Percentiles rank a stretch among this genome's conserved stretches.
Evolutionary conservation across 805 yeast species (phyloP).

Genomic region (Saccharomycopsis sp.): DNA sequence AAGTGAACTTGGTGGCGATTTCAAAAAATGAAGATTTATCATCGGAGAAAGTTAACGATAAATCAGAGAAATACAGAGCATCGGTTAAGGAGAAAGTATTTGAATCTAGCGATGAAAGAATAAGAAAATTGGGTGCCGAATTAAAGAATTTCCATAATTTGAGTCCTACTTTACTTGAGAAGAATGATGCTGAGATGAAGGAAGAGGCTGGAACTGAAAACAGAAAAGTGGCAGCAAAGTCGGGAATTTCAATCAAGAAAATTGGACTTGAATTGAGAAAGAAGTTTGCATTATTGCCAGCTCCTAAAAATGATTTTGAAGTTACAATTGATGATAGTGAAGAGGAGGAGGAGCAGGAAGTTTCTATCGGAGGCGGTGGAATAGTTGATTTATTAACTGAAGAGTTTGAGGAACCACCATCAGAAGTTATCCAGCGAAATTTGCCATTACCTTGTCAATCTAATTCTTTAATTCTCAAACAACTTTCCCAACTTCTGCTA

Average conservation of each 20-base stretch:
- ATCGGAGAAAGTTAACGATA: slow-evolving; percentile 23
- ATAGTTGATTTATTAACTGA: background rate
- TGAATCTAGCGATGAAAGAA: slow-evolving; percentile 20
- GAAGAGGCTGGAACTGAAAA: too few relatives aligned
- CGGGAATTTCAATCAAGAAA: slow-evolving; percentile 14
- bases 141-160: slow-evolving; percentile 7
- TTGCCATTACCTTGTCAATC: background rate
- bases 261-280: slow-evolving; percentile 23
- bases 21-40: slow-evolving; percentile 26
- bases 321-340: slow-evolving; percentile 31
- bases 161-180: slow-evolving; percentile 7
- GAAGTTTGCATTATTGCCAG: slow-evolving; percentile 31
- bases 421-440: background rate
- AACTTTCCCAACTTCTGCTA: background rate
- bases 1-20: slow-evolving; percentile 1
- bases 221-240: background rate
- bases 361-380: background rate
- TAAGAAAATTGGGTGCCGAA: slow-evolving; percentile 20
- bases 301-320: slow-evolving; percentile 43
- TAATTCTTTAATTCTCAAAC: background rate
- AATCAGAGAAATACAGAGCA: slow-evolving; percentile 19
- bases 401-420: background rate
- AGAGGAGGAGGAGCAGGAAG: slow-evolving; percentile 20
- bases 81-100: slow-evolving; percentile 17
- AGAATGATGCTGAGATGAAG: background rate